These are phyloP conservation scores for Tylopilus cervinicoccineus DNA, from an alignment of 768 basidiomycete genomes.

Conservation along the genomic window DNA sequence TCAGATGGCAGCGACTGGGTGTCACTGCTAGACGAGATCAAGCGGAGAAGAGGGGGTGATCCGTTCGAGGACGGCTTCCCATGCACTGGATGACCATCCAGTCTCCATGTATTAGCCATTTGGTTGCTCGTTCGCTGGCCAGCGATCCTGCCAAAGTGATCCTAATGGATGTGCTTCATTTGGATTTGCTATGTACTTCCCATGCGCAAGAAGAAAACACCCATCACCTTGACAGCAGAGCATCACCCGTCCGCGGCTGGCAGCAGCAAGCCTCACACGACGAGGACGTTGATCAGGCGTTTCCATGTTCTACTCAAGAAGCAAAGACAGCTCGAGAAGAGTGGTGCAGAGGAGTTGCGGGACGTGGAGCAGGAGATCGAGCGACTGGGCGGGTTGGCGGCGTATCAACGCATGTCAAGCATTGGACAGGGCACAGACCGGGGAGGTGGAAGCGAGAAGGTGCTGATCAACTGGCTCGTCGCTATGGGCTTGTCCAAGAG, in stretches of 20 bases:
- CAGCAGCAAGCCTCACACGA: slow-evolving; percentile 56
- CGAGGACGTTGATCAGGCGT: slow-evolving; percentile 68
- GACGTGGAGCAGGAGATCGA: slow-evolving; percentile 62
- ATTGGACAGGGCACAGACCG: slow-evolving; percentile 77
- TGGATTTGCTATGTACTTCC: no score
- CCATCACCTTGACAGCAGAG: slow-evolving; percentile 35
- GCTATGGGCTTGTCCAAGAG: slow-evolving; percentile 38
- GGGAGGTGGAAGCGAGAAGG: slow-evolving; percentile 85
- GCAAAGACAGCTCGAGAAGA: slow-evolving; percentile 49
- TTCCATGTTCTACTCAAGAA: slow-evolving; percentile 81
- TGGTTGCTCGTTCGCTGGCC: no score
- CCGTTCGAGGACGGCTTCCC: background rate
- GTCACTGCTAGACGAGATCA: background rate
- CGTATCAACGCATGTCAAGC: slow-evolving; percentile 80
- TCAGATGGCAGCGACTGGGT: no score
- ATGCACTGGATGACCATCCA: background rate
- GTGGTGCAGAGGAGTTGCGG: slow-evolving; percentile 34
- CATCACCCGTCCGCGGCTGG: background rate
- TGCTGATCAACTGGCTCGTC: slow-evolving; percentile 73
- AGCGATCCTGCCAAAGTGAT: no score
- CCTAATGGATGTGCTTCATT: no score
- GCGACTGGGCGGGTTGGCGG: slow-evolving; percentile 69
- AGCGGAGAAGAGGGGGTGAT: background rate
- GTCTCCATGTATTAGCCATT: no score
- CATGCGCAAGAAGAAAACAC: slow-evolving; percentile 47